phyloP scores from a whole-genome alignment of 768 basidiomycete species.

The Boletus pseudo-olivaceus region DNA sequence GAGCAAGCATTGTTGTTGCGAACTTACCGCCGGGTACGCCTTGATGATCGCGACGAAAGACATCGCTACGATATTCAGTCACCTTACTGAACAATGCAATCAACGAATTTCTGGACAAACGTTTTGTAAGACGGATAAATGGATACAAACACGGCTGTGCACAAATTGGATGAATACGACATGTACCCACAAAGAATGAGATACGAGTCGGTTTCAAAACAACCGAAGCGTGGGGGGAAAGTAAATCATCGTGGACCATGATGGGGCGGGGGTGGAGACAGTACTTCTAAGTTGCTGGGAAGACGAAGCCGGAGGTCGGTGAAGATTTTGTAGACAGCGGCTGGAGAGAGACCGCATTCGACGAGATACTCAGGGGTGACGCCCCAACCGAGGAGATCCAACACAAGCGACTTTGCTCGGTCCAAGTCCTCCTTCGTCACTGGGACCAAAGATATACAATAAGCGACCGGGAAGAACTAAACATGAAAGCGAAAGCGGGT shows the following conservation, averaged over 20 bases:
- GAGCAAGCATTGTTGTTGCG: neutral
- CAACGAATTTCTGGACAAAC: neutral
- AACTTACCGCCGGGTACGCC: neutral
- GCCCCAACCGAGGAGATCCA: constrained; percentile 56
- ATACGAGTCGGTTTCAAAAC: neutral
- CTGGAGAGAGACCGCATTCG: constrained; percentile 40
- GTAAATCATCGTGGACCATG: neutral
- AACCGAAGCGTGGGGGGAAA: neutral
- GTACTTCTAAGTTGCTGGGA: constrained; percentile 19
- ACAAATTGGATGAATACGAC: neutral
- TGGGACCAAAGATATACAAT: constrained; percentile 11
- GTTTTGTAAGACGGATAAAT: neutral
- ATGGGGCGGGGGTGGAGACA: neutral
- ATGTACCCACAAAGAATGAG: neutral
- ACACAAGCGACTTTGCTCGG: constrained; percentile 44
- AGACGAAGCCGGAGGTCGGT: constrained; percentile 41
- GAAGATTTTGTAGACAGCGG: constrained; percentile 39
- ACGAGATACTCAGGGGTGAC: constrained; percentile 48
- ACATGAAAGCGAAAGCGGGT: neutral
- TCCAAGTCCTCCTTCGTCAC: constrained; percentile 43
- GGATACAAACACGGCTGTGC: neutral
- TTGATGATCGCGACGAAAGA: neutral
- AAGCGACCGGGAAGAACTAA: neutral
- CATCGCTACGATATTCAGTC: neutral
- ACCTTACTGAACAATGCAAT: neutral